Evolutionary conservation across 805 yeast species (phyloP).

Genomic region (Myxozyma sirexii): DNA sequence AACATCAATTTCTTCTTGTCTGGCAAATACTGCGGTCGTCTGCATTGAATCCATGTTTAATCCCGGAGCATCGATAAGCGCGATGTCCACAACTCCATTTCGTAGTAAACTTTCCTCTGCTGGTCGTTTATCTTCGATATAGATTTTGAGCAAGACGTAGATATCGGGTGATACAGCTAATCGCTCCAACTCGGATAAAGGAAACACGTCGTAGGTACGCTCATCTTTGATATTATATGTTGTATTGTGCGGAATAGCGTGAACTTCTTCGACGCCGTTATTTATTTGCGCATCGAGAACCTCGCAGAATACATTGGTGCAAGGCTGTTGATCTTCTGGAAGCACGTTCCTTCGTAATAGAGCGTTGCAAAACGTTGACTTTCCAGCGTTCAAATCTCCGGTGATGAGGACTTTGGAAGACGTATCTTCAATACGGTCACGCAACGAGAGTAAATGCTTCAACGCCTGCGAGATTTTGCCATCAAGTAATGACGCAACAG

Average conservation of each 20-base stretch:
- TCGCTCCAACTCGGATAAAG: slow-evolving; percentile 60
- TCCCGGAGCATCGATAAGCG: slow-evolving; percentile 96
- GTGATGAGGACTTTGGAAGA: slow-evolving; percentile 93
- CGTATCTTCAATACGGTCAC: slow-evolving; percentile 85
- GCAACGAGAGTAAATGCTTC: slow-evolving; percentile 69
- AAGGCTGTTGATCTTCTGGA: slow-evolving; percentile 98
- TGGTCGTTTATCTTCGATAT: slow-evolving; percentile 73
- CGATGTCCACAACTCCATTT: slow-evolving; percentile 90
- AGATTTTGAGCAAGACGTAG: slow-evolving; percentile 75
- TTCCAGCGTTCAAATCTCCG: slow-evolving; percentile 96
- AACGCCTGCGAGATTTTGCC: slow-evolving; percentile 66
- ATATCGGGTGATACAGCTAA: slow-evolving; percentile 70
- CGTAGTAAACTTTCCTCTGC: slow-evolving; percentile 69
- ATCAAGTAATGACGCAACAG: slow-evolving; percentile 69
- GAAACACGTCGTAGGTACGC: slow-evolving; percentile 61
- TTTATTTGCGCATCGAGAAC: slow-evolving; percentile 83
- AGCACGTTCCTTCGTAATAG: slow-evolving; percentile 71
- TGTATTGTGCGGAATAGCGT: slow-evolving; percentile 65
- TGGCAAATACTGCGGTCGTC: slow-evolving; percentile 90
- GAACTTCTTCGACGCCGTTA: slow-evolving; percentile 81
- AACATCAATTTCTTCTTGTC: slow-evolving; percentile 96
- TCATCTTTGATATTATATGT: slow-evolving; percentile 60
- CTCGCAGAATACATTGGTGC: slow-evolving; percentile 95
- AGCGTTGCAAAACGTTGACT: slow-evolving; percentile 93
- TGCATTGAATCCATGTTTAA: slow-evolving; percentile 89